A percentile compares a stretch with the other conserved stretches of the same genome.
Evolutionary conservation across 2,329 filamentous ascomycete species (phyloP).

Genomic region (Macrophomina tecta): DNA sequence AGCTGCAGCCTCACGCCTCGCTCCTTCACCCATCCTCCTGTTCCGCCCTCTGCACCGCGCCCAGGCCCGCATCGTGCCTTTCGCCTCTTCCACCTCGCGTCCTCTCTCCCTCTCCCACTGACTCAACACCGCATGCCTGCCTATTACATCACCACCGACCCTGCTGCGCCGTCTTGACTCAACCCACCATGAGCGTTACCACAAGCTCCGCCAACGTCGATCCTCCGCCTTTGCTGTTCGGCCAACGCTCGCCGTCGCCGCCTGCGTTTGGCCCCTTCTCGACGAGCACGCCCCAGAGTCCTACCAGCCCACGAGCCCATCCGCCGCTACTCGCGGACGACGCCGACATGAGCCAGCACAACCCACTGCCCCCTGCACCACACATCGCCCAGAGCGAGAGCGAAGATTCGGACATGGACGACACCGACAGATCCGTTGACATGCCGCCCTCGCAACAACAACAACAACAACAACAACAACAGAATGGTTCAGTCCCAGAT

Average conservation of each 20-base stretch:
- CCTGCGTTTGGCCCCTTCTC: slow-evolving; percentile 42
- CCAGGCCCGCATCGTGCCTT: not conserved
- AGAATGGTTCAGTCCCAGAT: not conserved
- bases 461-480: not conserved
- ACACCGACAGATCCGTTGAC: slow-evolving; percentile 32
- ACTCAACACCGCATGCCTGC: slow-evolving; percentile 2
- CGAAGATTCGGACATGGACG: slow-evolving; percentile 37
- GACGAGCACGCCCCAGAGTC: slow-evolving; percentile 32
- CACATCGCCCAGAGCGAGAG: slow-evolving; percentile 35
- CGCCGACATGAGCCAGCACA: slow-evolving; percentile 44
- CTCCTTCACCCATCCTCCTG: not conserved
- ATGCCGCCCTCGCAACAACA: not conserved
- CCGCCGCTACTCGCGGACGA: slow-evolving; percentile 36
- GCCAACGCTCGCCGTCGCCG: slow-evolving; percentile 40
- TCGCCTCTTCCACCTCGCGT: not conserved
- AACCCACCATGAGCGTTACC: slow-evolving; percentile 46
- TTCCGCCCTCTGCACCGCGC: slow-evolving; percentile 2
- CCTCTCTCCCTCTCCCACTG: not conserved
- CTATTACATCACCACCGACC: slow-evolving; percentile 1
- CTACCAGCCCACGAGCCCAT: slow-evolving; percentile 21
- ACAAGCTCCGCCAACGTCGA: slow-evolving; percentile 40
- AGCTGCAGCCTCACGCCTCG: slow-evolving; percentile 18
- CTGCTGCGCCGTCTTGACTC: slow-evolving; percentile 13
- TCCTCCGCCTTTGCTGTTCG: slow-evolving; percentile 45
- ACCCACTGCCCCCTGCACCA: slow-evolving; percentile 37